Conservation (phyloP, 192 early-diverging fungal species). For the Obelidium mucronatum region DNA sequence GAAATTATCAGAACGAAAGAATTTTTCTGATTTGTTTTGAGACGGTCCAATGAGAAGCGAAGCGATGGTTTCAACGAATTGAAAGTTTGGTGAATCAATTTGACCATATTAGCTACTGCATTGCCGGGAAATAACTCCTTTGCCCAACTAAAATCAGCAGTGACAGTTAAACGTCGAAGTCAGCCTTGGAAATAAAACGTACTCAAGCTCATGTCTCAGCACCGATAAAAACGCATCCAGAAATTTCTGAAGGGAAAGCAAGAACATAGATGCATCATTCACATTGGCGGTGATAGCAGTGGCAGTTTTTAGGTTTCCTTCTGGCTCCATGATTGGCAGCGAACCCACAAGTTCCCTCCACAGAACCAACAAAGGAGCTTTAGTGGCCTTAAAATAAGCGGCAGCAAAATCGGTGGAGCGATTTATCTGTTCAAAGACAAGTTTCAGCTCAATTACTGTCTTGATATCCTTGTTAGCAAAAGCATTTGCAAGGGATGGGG, state of each 20-base stretch:
- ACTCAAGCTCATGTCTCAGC: conserved; percentile 12
- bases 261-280: conserved; percentile 38
- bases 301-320: no score
- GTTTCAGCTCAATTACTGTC: conserved; percentile 55
- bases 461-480: conserved; percentile 66
- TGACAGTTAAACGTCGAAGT: neutral
- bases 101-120: conserved; percentile 35
- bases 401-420: conserved; percentile 64
- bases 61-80: conserved; percentile 39
- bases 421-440: conserved; percentile 67
- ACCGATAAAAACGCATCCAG: conserved; percentile 40
- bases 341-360: conserved; percentile 60
- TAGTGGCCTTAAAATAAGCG: conserved; percentile 62
- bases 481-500: conserved; percentile 58
- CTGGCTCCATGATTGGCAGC: conserved; percentile 38
- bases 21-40: conserved; percentile 9
- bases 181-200: neutral
- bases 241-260: conserved; percentile 52
- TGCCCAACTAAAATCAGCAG: conserved; percentile 34
- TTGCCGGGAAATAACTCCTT: conserved; percentile 24
- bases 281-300: neutral
- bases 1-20: neutral
- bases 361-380: conserved; percentile 50
- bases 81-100: conserved; percentile 42
- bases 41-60: conserved; percentile 17